Conservation (phyloP, 1,284 basidiomycete species). For the Trametes pubescens region DNA sequence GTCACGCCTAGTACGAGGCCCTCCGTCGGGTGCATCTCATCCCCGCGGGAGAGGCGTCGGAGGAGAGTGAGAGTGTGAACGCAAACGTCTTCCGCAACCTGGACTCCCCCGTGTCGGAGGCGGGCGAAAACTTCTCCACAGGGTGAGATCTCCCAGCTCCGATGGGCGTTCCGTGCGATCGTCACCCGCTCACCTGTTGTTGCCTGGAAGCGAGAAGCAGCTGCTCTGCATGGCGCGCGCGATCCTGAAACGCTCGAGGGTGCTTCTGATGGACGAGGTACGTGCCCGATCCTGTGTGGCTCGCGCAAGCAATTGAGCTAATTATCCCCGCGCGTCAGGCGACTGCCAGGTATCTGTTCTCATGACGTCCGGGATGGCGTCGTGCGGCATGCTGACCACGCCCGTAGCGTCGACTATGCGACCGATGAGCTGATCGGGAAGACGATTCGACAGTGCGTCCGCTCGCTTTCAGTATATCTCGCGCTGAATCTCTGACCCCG, state of each 20-base stretch:
- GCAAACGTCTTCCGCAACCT: slow-evolving; percentile 88
- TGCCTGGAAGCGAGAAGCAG: slow-evolving; percentile 72
- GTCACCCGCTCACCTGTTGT: slow-evolving; percentile 29
- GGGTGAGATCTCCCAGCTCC: slow-evolving; percentile 68
- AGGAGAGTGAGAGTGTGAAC: slow-evolving; percentile 68
- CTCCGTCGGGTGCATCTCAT: slow-evolving; percentile 90
- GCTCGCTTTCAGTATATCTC: background rate
- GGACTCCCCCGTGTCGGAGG: slow-evolving; percentile 85
- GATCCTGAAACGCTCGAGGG: slow-evolving; percentile 77
- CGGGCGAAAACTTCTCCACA: slow-evolving; percentile 92
- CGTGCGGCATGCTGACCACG: slow-evolving; percentile 17
- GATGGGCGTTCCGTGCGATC: slow-evolving; percentile 85
- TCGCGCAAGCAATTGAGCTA: slow-evolving; percentile 17
- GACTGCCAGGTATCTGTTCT: slow-evolving; percentile 62
- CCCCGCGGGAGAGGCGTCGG: slow-evolving; percentile 63
- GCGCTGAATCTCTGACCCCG: slow-evolving; percentile 18
- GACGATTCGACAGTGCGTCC: slow-evolving; percentile 74
- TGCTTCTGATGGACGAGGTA: slow-evolving; percentile 86
- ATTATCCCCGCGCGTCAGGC: slow-evolving; percentile 50
- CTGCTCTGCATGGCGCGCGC: slow-evolving; percentile 87
- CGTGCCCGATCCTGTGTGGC: slow-evolving; percentile 37
- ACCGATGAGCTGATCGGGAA: slow-evolving; percentile 79
- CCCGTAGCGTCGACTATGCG: slow-evolving; percentile 76
- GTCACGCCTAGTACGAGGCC: slow-evolving; percentile 73
- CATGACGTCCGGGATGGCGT: slow-evolving; percentile 20